These are phyloP conservation scores for Cicer arietinum DNA, from an alignment of 306 rosid species.

Conservation along the genomic window DNA sequence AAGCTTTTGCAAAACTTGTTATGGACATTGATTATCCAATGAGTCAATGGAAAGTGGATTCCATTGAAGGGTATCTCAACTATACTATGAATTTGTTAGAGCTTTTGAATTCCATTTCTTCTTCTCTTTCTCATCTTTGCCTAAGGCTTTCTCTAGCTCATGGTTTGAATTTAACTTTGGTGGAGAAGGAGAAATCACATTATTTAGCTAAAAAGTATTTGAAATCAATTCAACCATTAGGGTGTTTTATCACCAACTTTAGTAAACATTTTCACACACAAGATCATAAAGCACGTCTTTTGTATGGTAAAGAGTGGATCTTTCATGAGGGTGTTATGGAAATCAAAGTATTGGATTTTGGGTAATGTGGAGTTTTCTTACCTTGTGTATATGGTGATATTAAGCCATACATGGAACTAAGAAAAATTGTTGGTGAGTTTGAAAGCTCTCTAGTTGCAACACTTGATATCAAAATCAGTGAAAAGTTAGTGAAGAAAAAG, in stretches of 20 bases:
- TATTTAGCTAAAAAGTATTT: conserved; percentile 50
- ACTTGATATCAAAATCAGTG: conserved; percentile 49
- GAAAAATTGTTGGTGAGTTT: conserved; percentile 48
- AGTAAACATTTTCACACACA: conserved; percentile 24
- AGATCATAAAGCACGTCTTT: conserved; percentile 19
- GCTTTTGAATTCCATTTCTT: conserved; percentile 59
- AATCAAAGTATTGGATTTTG: conserved; percentile 58
- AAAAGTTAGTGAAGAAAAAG: conserved; percentile 37
- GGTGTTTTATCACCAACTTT: conserved; percentile 35
- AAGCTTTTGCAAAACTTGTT: conserved; percentile 67
- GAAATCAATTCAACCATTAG: conserved; percentile 44
- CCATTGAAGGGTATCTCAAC: conserved; percentile 58
- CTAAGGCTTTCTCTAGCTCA: conserved; percentile 59
- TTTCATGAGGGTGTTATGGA: conserved; percentile 59
- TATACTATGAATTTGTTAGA: conserved; percentile 60
- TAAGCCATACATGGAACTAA: conserved; percentile 55
- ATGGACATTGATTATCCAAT: conserved; percentile 63
- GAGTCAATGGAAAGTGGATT: conserved; percentile 60
- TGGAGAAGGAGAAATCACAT: conserved; percentile 47
- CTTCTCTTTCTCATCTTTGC: conserved; percentile 58
- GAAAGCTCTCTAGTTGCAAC: conserved; percentile 42
- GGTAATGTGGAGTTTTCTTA: conserved; percentile 64
- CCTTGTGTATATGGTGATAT: conserved; percentile 54
- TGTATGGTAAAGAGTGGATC: conserved; percentile 41
- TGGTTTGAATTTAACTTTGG: conserved; percentile 47